Conservation (phyloP, 192 early-diverging fungal genomes). For the Globomyces pollinis-pini region DNA sequence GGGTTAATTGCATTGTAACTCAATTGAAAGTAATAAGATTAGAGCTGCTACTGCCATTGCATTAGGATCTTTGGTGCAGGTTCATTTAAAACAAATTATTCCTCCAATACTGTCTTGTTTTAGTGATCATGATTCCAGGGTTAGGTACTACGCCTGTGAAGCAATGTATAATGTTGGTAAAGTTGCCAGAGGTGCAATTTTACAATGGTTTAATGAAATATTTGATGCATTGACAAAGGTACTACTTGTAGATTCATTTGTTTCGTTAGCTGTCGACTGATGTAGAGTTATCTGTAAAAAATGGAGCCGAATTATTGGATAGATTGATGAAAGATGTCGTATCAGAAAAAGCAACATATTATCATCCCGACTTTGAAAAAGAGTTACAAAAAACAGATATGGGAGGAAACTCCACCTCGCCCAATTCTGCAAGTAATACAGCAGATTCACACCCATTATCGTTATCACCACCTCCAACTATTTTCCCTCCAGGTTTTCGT, state of each 20-base stretch:
- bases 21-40: not conserved
- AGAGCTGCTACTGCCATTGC: conserved; percentile 70
- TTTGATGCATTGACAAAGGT: conserved; percentile 95
- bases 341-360: conserved; percentile 76
- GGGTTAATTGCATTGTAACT: conserved; percentile 84
- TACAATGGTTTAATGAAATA: conserved; percentile 91
- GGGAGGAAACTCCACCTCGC: not conserved
- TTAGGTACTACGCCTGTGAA: conserved; percentile 98
- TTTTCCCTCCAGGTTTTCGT: not conserved
- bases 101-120: conserved; percentile 93
- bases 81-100: conserved; percentile 57
- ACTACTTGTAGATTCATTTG: conserved; percentile 44
- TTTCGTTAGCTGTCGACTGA: conserved; percentile 75
- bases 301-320: conserved; percentile 89
- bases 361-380: conserved; percentile 34
- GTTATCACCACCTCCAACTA: not conserved
- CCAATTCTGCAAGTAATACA: too few relatives aligned
- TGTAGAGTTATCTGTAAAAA: conserved; percentile 83
- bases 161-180: conserved; percentile 98
- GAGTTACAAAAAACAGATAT: not conserved
- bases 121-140: conserved; percentile 81
- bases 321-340: conserved; percentile 96
- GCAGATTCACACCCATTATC: not conserved
- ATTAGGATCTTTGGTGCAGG: conserved; percentile 44
- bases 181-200: conserved; percentile 78